Percentiles rank a stretch among this genome's conserved stretches.
Conservation (phyloP, 2,329 filamentous ascomycete genomes). For the Aspergillus fijiensis region DNA sequence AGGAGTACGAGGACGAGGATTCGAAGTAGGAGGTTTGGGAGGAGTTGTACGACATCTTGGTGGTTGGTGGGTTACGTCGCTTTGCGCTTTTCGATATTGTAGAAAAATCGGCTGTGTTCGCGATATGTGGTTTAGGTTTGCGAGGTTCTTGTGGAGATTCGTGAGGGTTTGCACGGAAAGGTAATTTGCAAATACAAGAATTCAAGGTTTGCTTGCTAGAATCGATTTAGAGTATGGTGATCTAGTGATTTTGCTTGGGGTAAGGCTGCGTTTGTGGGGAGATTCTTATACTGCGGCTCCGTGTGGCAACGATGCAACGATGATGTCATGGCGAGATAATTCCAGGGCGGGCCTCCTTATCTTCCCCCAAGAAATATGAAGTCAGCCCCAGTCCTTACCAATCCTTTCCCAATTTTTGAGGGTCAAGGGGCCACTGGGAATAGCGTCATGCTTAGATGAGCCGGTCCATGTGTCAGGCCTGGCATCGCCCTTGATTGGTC, state of each 20-base stretch:
- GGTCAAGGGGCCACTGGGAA: neutral
- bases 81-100: too few relatives aligned
- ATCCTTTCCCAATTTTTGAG: neutral
- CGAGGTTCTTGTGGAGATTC: neutral
- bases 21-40: conserved; percentile 1
- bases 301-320: neutral
- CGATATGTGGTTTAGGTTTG: neutral
- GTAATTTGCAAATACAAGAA: too few relatives aligned
- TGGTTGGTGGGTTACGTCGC: neutral
- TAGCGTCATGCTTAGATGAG: neutral
- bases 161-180: neutral
- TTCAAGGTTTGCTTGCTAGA: neutral
- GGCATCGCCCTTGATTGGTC: neutral
- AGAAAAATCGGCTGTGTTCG: neutral
- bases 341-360: neutral
- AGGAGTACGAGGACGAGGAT: neutral
- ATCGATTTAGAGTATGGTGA: neutral
- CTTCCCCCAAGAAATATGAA: neutral
- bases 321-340: neutral
- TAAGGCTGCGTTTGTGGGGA: neutral
- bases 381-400: neutral
- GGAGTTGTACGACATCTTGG: conserved; percentile 4
- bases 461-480: neutral
- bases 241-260: neutral
- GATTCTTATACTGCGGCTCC: neutral